Percentiles rank a stretch among this genome's conserved stretches.
phyloP scores from a whole-genome alignment of 306 rosid species.

The Vicia sativa region DNA sequence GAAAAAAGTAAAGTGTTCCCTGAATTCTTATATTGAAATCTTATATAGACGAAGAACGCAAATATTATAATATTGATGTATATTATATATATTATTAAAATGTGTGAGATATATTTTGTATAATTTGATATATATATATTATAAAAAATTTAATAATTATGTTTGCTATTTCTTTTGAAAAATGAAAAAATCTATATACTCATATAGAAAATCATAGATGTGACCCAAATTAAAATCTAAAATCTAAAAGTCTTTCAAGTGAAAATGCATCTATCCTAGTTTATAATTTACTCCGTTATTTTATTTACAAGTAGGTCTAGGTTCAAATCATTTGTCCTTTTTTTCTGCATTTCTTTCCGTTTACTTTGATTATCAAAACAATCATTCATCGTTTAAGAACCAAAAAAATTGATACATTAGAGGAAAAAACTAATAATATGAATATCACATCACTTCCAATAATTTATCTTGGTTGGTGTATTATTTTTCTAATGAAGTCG shows the following conservation, averaged over 20 bases:
- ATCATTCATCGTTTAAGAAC: not conserved
- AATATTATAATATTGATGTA: no score
- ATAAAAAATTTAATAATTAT: no score
- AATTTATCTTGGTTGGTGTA: not conserved
- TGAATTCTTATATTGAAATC: no score
- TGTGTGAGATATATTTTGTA: no score
- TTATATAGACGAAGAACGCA: no score
- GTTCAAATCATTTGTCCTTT: slow-evolving; percentile 4
- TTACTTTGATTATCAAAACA: not conserved
- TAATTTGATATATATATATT: no score
- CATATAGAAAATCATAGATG: slow-evolving; percentile 35
- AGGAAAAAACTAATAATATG: not conserved
- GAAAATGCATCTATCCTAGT: slow-evolving; percentile 33
- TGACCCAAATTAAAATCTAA: slow-evolving; percentile 38
- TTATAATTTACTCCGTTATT: slow-evolving; percentile 17
- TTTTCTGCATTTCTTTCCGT: slow-evolving; percentile 12
- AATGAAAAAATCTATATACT: no score
- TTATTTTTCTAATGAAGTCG: not conserved
- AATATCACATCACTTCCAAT: not conserved
- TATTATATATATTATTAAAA: no score
- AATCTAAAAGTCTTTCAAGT: slow-evolving; percentile 26
- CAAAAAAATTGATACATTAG: not conserved
- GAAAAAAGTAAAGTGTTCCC: slow-evolving; percentile 27
- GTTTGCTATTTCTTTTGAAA: no score
- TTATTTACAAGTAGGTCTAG: not conserved